Evolutionary conservation across 2,329 filamentous ascomycete genomes (phyloP), one percentile per base, ranked within the genome.

Genomic region (Helotiales sp.): DNA sequence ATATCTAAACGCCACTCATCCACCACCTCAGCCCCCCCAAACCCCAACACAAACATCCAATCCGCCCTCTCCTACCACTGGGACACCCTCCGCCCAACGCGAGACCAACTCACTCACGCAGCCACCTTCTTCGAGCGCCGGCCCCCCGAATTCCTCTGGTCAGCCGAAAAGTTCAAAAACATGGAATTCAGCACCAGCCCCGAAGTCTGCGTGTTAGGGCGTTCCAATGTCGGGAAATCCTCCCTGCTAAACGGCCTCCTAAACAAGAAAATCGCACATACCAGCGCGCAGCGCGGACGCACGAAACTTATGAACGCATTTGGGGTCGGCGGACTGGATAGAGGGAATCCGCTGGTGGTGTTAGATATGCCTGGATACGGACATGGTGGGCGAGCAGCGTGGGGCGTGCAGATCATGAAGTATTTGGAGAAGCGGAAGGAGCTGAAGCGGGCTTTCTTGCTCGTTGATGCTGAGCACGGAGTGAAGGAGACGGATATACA

Each of bases 341-440:
- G 69, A 5, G 70, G 69, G 40, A 73, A 75, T 22, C 72, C 75
- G 59, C 74, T 91, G 30, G 83, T 89, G 0, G 82, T 93, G 37
- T 81, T 92, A 22, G 90, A 93, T 76, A 90, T 90, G 85, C 90
- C 90, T 0, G 90, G 90, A 0, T 92, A 92, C 74, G 90, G 90
- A 3, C 83, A 86, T 65, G 88, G 85, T 1, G 88, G 86, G 73
- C 79, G 84, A 37, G 77, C 81, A 8, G 85, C 87, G 72, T 92
- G 89, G 89, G 90, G 90, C 0, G 75, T 78, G 26, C 87, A 91
- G 77, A 89, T 91, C 67, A 82, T 91, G 80, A 91, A 91, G 76
- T 92, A 91, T 78, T 77, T 93, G 34, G 64, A 68, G 70, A 81
- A 82, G 50, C 82, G 90, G 69, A 87, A 85, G 73, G 87, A 92